Conservation (phyloP, 768 basidiomycete genomes). For the Basidioascus undulatus region DNA sequence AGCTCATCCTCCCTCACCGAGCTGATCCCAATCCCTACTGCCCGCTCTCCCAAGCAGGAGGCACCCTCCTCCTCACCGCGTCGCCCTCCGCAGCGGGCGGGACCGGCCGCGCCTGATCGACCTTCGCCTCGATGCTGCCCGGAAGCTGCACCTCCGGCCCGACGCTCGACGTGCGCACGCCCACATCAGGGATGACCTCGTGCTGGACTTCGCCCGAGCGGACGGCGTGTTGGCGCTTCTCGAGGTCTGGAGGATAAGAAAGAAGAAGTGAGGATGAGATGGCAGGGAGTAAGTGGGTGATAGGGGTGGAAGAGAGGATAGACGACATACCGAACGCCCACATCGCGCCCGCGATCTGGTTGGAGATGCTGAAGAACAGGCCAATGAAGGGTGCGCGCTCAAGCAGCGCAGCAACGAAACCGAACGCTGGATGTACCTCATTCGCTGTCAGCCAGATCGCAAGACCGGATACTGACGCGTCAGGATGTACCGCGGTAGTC, state of each 20-base stretch:
- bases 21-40: too few species aligned
- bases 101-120: too few species aligned
- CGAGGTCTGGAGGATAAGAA: slow-evolving; percentile 6
- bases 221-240: slow-evolving; percentile 13
- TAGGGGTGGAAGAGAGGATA: not conserved
- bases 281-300: not conserved
- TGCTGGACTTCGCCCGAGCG: slow-evolving; percentile 3
- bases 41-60: too few species aligned
- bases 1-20: too few species aligned
- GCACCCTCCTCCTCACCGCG: too few species aligned
- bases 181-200: too few species aligned
- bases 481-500: slow-evolving; percentile 8
- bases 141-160: too few species aligned
- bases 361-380: slow-evolving; percentile 20
- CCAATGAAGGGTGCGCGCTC: slow-evolving; percentile 22
- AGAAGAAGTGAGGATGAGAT: not conserved
- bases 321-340: slow-evolving; percentile 8
- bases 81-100: too few species aligned
- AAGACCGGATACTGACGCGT: not conserved
- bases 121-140: too few species aligned
- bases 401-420: slow-evolving; percentile 19
- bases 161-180: too few species aligned
- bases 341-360: slow-evolving; percentile 19
- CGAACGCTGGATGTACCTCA: slow-evolving; percentile 15
- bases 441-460: not conserved